These are phyloP conservation scores for Kodamaea suecica DNA, from an alignment of 1,139 yeast genomes.

Conservation along the genomic window DNA sequence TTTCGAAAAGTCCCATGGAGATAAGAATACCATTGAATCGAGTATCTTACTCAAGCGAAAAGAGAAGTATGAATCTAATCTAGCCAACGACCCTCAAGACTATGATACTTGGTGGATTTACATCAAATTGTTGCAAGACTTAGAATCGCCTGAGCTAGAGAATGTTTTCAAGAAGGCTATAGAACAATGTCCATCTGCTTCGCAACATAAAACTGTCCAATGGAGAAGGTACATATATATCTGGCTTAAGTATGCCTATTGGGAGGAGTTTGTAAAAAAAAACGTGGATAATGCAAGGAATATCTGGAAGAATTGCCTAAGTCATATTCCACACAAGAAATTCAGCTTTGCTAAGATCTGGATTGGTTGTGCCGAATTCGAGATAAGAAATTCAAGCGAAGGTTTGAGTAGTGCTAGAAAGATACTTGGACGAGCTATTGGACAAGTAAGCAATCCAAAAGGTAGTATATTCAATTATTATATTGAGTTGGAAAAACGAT, in stretches of 20 bases:
- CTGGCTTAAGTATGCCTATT: conserved; percentile 66
- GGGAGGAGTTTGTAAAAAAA: conserved; percentile 52
- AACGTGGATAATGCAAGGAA: conserved; percentile 47
- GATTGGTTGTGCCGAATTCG: conserved; percentile 71
- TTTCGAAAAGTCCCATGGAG: conserved; percentile 68
- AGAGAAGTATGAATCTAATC: conserved; percentile 48
- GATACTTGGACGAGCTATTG: conserved; percentile 70
- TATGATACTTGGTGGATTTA: conserved; percentile 84
- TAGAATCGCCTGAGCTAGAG: conserved; percentile 5
- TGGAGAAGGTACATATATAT: conserved; percentile 73
- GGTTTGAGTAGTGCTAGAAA: conserved; percentile 56
- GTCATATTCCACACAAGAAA: conserved; percentile 51
- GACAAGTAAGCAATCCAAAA: conserved; percentile 51
- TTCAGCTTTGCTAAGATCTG: conserved; percentile 75
- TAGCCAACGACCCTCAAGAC: conserved; percentile 51
- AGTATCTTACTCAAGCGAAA: conserved; percentile 55
- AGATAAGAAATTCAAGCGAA: conserved; percentile 52
- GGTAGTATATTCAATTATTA: conserved; percentile 59
- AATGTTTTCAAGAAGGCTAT: conserved; percentile 47
- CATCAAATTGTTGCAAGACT: conserved; percentile 27
- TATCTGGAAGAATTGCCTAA: conserved; percentile 49
- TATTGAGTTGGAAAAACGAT: conserved; percentile 50
- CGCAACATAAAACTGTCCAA: conserved; percentile 31
- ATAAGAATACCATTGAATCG: conserved; percentile 48
- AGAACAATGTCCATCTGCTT: conserved; percentile 28